These are phyloP conservation scores for Platanus orientalis DNA, from an alignment of 164 flowering plant genomes.

Conservation along the genomic window DNA sequence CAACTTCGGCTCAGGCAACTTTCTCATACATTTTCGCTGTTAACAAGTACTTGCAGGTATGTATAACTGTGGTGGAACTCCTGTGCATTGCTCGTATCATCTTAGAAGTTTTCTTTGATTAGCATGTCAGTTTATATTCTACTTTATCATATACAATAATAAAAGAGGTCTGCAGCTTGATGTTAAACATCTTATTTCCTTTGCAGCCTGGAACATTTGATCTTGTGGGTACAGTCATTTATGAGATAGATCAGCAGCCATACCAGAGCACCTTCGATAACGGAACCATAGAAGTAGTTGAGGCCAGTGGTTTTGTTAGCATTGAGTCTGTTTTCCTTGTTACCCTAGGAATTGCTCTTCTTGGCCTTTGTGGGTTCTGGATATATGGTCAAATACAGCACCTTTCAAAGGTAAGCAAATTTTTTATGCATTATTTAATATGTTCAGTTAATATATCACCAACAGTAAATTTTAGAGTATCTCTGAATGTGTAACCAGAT, in stretches of 20 bases:
- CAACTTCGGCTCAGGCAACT: conserved; percentile 73
- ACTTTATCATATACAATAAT: too few relatives aligned
- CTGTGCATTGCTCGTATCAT: background rate
- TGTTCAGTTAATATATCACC: background rate
- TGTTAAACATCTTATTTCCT: conserved; percentile 2
- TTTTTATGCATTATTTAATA: background rate
- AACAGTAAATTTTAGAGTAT: background rate
- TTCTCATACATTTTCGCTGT: conserved; percentile 81
- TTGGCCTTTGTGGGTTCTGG: conserved; percentile 69
- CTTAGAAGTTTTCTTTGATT: too few relatives aligned
- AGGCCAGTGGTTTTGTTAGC: conserved; percentile 68
- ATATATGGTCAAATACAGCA: conserved; percentile 57
- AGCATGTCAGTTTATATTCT: too few relatives aligned
- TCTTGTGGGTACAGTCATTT: conserved; percentile 83
- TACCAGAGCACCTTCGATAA: conserved; percentile 79
- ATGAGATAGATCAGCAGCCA: conserved; percentile 78
- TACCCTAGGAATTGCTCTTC: conserved; percentile 67
- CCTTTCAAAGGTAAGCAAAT: conserved; percentile 60
- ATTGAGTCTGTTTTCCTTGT: conserved; percentile 81
- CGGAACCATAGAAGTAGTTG: conserved; percentile 94
- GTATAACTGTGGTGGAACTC: background rate
- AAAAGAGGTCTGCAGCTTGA: too few relatives aligned
- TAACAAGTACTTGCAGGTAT: conserved; percentile 91
- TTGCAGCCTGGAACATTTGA: conserved; percentile 89
- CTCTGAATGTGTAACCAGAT: background rate